Evolutionary conservation across 176 grass and related monocot species (phyloP).

Genomic region (Oropetium thomaeum): DNA sequence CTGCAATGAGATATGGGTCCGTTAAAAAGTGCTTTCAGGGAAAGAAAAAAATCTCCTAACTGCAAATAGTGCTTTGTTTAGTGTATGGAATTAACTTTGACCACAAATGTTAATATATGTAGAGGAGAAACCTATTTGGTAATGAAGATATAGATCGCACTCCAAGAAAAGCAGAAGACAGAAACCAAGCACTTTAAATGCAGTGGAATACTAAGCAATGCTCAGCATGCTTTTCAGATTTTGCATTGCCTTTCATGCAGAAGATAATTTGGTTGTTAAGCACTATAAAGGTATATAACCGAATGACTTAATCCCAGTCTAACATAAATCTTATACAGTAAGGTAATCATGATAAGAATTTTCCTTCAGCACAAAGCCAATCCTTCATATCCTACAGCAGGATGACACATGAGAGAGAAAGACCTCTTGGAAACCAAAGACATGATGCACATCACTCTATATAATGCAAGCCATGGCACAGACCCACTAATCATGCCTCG

Average conservation of each 20-base stretch:
- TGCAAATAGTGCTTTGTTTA: neutral
- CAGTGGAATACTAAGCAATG: neutral
- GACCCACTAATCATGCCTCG: constrained; percentile 42
- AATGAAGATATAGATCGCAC: neutral
- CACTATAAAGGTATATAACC: neutral
- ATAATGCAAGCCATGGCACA: constrained; percentile 21
- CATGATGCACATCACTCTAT: constrained; percentile 1
- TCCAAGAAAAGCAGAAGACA: neutral
- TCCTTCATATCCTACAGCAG: neutral
- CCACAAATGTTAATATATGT: neutral
- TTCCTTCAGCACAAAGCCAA: neutral
- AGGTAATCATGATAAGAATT: neutral
- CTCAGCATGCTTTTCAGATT: neutral
- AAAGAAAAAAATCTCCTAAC: neutral
- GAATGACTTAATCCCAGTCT: neutral
- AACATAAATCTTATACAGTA: neutral
- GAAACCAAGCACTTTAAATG: constrained; percentile 8
- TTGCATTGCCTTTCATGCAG: neutral
- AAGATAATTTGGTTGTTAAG: neutral
- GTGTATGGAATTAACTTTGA: constrained; percentile 9
- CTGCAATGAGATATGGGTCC: constrained; percentile 36
- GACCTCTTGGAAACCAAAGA: constrained; percentile 23
- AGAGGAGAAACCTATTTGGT: neutral
- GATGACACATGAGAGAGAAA: neutral
- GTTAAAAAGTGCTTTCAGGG: constrained; percentile 1